Evolutionary conservation across 1,284 basidiomycete species (phyloP), one percentile per base, ranked within the genome.

Genomic region (Xerocomus nothofagi): DNA sequence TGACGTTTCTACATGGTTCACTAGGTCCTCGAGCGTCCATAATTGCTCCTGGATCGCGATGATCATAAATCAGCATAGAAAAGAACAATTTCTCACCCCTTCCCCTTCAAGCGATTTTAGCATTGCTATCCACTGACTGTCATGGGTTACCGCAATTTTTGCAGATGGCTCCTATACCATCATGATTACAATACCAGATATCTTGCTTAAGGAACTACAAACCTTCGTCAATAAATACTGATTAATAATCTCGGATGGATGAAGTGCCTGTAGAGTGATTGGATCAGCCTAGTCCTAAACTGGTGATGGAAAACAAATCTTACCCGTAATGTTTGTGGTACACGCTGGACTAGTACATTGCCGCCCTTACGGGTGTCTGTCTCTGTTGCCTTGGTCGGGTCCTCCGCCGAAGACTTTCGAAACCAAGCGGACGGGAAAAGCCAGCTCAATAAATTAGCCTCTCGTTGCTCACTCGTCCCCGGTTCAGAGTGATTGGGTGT

Each of bases 231-330:
- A 18, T 17, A 40, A 6, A 24, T 50, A 50, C 11, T 1, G 38
- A 14, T 50, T 50, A 3, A 50, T 50, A 4, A 50, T 24, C 6
- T 50, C 49, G 2, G 47, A 50, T 15, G 47, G 49, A 18, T 50
- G 32, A n/a, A 15, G 34, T 1, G 8, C 6, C 44, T 47, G 23
- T 3, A 1, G 18, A 27, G 14, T 3, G 7, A 12, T 1, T 5
- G 4, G 3, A 7, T 44, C 6, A 4, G 8, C 26, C 9, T 5
- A 15, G 6, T 6, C n/a, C 4, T n/a, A 20, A 26, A 8, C 3
- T 3, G 23, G 4, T 8, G 5, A 20, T 31, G 7, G 18, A 39
- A 11, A 3, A 12, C 1, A 4, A 12, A 14, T 24, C n/a, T 5
- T 24, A 50, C 49, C 20, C 24, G 47, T 12, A 14, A 30, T 20